Conservation (phyloP, 2,329 filamentous ascomycete species). For the Alternaria triticina region DNA sequence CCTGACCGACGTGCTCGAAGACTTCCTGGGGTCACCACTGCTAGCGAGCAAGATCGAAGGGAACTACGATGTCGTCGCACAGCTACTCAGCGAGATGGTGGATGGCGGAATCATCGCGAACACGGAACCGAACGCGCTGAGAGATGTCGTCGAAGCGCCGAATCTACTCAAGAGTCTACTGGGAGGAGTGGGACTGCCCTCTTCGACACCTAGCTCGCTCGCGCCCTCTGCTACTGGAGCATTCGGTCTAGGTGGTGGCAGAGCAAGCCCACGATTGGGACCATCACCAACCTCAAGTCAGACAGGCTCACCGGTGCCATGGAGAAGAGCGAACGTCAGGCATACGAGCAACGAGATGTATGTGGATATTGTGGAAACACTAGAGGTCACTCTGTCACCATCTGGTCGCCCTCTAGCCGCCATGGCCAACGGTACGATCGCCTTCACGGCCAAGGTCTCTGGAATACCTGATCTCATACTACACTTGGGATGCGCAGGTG, state of each 20-base stretch:
- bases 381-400: conserved; percentile 86
- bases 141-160: conserved; percentile 90
- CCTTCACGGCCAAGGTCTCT: conserved; percentile 93
- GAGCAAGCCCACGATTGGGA: conserved; percentile 30
- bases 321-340: conserved; percentile 88
- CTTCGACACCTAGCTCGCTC: conserved; percentile 42
- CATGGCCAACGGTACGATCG: conserved; percentile 88
- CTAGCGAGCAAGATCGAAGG: conserved; percentile 85
- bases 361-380: conserved; percentile 90
- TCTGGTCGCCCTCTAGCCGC: conserved; percentile 87
- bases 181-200: conserved; percentile 83
- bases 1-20: conserved; percentile 88
- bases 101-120: conserved; percentile 88
- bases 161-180: conserved; percentile 88
- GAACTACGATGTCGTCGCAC: conserved; percentile 92
- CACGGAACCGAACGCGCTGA: conserved; percentile 89
- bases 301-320: conserved; percentile 69
- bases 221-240: conserved; percentile 20
- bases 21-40: conserved; percentile 88
- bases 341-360: conserved; percentile 98
- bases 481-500: conserved; percentile 74
- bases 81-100: conserved; percentile 94
- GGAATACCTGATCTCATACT: conserved; percentile 91
- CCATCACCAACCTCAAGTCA: conserved; percentile 32
- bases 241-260: conserved; percentile 15